Evolutionary conservation across 2,329 filamentous ascomycete species (phyloP), one percentile per base, ranked within the genome.

Genomic region (Dactylellina haptotyla): DNA sequence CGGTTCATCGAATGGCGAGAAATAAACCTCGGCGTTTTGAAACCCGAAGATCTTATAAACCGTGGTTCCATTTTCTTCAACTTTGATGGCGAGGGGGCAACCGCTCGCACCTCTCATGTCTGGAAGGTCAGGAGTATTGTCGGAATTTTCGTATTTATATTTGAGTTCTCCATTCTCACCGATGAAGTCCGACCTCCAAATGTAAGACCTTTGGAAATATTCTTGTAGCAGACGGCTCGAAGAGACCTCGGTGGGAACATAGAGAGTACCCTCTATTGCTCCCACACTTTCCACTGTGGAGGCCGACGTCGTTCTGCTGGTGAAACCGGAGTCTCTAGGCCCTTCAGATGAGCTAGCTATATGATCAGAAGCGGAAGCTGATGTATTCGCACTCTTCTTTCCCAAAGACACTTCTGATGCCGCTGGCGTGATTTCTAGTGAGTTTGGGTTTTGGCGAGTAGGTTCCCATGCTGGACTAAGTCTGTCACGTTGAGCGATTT

Each of bases 31-130:
- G 4, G 64, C 45, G 30, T 56, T 69, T 25, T 69, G 64, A n/a
- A 69, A 69, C 26, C 56, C 64, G 32, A 69, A 62, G 9, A 69
- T 41, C 18, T 43, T 54, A 26, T 69, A 69, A 6, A 46, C 45
- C 6, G 34, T 26, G 9, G 39, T 43, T 1, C 28, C 37, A 4
- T 39, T 37, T 34, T 6, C 32, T 5, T 39, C 18, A 1, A 18
- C 43, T 41, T 69, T 69, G 4, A 48, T 10, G 9, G 64, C 64
- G 8, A 69, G 25, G 18, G 64, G 56, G 14, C 64, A 69, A 10
- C 64, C 64, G 16, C 64, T 69, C 2, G 54, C 64, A 25, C 64
- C 64, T 4, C 12, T 9, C n/a, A 69, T 59, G 9, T 58, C 46
- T 1, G 46, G 56, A 12, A 69, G 28, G 12, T 20, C 41, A 5